Evolutionary conservation across 768 basidiomycete species (phyloP).

Genomic region (Mycena kentingensis): DNA sequence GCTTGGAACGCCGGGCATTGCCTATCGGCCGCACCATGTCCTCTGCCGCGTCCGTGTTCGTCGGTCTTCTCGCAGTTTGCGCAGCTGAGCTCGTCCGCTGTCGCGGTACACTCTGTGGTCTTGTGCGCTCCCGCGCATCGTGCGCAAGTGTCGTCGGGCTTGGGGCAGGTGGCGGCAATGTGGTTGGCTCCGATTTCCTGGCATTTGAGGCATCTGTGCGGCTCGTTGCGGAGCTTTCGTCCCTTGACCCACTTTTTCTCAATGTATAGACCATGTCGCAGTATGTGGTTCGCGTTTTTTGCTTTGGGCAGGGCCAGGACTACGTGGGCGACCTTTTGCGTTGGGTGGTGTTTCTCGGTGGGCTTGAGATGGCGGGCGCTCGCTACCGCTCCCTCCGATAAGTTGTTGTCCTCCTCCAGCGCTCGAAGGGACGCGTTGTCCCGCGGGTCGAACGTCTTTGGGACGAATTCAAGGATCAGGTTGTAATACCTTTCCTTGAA

Average conservation of each 20-base stretch:
- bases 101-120: background rate
- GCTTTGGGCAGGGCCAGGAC: conserved; percentile 21
- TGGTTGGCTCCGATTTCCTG: conserved; percentile 21
- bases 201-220: conserved; percentile 29
- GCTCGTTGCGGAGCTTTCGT: conserved; percentile 24
- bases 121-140: background rate
- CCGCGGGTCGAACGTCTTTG: conserved; percentile 12
- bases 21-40: background rate
- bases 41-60: background rate
- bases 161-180: conserved; percentile 5
- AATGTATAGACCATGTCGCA: conserved; percentile 25
- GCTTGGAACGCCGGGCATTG: background rate
- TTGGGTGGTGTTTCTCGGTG: background rate
- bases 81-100: background rate
- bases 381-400: conserved; percentile 6
- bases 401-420: conserved; percentile 18
- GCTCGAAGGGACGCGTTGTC: background rate
- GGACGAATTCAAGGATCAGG: conserved; percentile 25
- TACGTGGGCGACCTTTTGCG: conserved; percentile 26
- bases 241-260: conserved; percentile 13
- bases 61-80: background rate
- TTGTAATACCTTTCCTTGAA: background rate
- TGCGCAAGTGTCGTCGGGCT: background rate
- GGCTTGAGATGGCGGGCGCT: conserved; percentile 30
- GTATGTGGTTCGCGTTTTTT: conserved; percentile 26